Evolutionary conservation across 163 green algal species (phyloP).

Genomic region (Prototheca stagnorum): DNA sequence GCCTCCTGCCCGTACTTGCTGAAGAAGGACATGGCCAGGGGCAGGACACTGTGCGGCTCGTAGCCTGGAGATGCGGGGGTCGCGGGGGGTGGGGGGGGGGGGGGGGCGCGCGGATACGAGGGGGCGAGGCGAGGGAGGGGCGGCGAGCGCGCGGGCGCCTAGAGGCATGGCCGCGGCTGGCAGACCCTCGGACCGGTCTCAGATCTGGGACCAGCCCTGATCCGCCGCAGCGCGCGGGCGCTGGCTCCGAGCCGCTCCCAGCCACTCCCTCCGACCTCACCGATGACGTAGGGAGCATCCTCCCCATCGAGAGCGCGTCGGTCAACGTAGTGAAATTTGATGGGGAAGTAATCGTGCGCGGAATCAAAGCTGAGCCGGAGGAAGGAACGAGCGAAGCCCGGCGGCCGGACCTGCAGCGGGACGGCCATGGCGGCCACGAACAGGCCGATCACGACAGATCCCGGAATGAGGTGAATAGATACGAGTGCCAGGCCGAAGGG

Average conservation of each 20-base stretch:
- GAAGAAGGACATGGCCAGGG: conserved; percentile 11
- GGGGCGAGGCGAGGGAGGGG: neutral
- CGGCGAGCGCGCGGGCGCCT: neutral
- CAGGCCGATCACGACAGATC: neutral
- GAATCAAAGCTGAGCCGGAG: conserved; percentile 2
- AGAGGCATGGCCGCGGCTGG: neutral
- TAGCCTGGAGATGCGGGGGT: conserved; percentile 8
- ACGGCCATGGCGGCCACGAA: conserved; percentile 1
- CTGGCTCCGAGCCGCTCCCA: too few species aligned
- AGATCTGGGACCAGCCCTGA: neutral
- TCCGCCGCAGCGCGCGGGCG: too few species aligned
- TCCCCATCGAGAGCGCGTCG: neutral
- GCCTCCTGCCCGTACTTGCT: neutral
- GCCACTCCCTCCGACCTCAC: neutral
- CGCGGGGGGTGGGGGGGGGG: neutral
- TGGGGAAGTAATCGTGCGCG: conserved; percentile 8
- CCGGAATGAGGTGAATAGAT: neutral
- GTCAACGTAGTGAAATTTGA: conserved; percentile 4
- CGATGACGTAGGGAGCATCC: conserved; percentile 5
- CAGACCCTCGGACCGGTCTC: neutral
- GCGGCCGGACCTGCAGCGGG: conserved; percentile 4
- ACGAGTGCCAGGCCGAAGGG: neutral
- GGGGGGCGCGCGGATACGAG: neutral
- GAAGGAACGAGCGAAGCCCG: neutral
- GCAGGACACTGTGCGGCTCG: conserved; percentile 25